phyloP scores from a whole-genome alignment of 2,329 filamentous ascomycete species.

The Ophiocordyceps polyrhachis-furcata region DNA sequence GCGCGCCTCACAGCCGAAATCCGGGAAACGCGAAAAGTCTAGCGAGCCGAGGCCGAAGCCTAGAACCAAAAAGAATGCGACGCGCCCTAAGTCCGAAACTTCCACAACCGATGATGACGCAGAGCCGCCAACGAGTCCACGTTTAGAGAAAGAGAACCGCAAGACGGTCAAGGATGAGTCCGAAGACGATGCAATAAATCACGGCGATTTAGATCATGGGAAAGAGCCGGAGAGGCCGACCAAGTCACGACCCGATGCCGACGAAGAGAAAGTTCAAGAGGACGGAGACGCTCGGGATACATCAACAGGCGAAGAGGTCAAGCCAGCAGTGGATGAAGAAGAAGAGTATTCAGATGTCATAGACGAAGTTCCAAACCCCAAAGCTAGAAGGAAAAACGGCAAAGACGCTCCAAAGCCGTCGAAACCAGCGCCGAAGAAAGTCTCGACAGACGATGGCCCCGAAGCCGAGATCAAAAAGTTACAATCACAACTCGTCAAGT shows the following conservation, averaged over 20 bases:
- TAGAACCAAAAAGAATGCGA: conserved; percentile 2
- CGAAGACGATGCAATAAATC: conserved; percentile 3
- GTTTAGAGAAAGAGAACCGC: conserved; percentile 3
- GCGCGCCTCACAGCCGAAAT: conserved; percentile 13
- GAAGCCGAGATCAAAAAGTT: conserved; percentile 73
- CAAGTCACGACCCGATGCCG: conserved; percentile 1
- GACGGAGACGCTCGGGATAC: conserved; percentile 6
- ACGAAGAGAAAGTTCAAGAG: conserved; percentile 4
- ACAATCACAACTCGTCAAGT: conserved; percentile 74
- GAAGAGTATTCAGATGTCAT: conserved; percentile 37
- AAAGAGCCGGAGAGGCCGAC: not conserved
- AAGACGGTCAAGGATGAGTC: conserved; percentile 2
- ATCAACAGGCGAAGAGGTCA: conserved; percentile 6
- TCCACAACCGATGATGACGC: conserved; percentile 3
- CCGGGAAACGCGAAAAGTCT: conserved; percentile 12
- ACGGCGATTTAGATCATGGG: conserved; percentile 3
- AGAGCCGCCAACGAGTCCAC: not conserved
- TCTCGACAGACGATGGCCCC: conserved; percentile 33
- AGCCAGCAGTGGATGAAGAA: conserved; percentile 12
- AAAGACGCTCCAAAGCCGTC: conserved; percentile 12
- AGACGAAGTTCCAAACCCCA: conserved; percentile 47
- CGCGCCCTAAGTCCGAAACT: conserved; percentile 4
- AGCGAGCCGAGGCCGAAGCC: conserved; percentile 1
- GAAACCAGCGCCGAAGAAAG: conserved; percentile 13
- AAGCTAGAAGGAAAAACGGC: conserved; percentile 32